Conservation (phyloP, 225 moss, liverwort and hornwort genomes). For the Sphagnum contortum region DNA sequence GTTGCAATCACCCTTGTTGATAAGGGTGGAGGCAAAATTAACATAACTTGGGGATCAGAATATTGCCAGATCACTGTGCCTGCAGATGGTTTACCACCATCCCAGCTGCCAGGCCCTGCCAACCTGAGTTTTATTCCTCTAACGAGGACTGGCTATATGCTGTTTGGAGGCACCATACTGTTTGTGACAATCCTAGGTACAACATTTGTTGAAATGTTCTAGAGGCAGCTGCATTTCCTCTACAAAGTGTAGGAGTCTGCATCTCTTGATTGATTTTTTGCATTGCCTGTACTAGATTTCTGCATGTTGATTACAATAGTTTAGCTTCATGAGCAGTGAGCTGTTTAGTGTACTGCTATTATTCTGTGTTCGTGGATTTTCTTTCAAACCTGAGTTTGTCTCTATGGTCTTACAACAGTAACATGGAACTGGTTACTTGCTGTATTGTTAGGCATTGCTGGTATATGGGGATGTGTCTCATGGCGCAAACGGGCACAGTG, state of each 20-base stretch:
- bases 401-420: background rate
- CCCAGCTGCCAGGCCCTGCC: constrained; percentile 9
- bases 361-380: background rate
- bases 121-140: constrained; percentile 11
- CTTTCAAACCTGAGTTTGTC: background rate
- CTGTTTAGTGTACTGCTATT: background rate
- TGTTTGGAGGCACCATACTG: constrained; percentile 23
- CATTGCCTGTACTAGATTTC: background rate
- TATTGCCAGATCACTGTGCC: constrained; percentile 24
- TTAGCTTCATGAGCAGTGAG: background rate
- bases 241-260: background rate
- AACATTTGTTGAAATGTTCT: background rate
- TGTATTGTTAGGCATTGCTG: constrained; percentile 15
- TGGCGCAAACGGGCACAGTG: constrained; percentile 24
- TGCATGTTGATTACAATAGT: background rate
- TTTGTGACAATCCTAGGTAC: constrained; percentile 27
- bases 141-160: constrained; percentile 15
- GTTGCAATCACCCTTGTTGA: constrained; percentile 34
- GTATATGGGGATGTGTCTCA: constrained; percentile 28
- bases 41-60: constrained; percentile 33
- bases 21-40: constrained; percentile 23
- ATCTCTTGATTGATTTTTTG: background rate
- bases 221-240: background rate
- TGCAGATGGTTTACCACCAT: constrained; percentile 5
- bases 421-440: background rate